Conservation (phyloP, 1,139 yeast genomes). For the Williopsis jadinii region DNA sequence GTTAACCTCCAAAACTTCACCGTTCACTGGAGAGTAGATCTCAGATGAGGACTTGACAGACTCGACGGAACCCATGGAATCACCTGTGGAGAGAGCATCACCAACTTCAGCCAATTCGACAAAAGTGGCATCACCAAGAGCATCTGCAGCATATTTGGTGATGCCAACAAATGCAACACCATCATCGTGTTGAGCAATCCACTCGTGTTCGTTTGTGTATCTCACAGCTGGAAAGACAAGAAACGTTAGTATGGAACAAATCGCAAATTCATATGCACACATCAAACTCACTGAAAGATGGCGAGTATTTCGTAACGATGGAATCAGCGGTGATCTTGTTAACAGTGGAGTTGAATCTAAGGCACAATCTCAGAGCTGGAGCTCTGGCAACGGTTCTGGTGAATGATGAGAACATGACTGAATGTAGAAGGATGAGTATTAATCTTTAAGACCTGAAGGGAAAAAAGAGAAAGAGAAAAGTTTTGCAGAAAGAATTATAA, state of each 20-base stretch:
- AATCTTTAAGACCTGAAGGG: neutral
- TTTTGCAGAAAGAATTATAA: neutral
- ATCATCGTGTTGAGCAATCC: conserved; percentile 84
- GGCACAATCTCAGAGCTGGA: conserved; percentile 12
- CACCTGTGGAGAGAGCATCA: conserved; percentile 61
- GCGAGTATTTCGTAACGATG: conserved; percentile 20
- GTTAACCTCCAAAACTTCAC: conserved; percentile 72
- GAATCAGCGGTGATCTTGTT: conserved; percentile 20
- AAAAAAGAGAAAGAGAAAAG: neutral
- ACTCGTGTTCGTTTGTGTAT: conserved; percentile 90
- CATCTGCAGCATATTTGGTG: conserved; percentile 92
- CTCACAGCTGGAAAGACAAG: conserved; percentile 24
- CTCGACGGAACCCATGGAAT: conserved; percentile 87
- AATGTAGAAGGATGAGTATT: neutral
- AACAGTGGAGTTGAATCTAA: conserved; percentile 17
- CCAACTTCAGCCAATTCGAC: conserved; percentile 86
- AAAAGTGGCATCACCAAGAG: conserved; percentile 96
- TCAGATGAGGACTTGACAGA: conserved; percentile 93
- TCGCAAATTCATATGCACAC: neutral
- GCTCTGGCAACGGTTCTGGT: conserved; percentile 10
- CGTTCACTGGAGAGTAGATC: conserved; percentile 81
- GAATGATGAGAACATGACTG: conserved; percentile 8
- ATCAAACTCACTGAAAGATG: conserved; percentile 8
- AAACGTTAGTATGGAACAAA: conserved; percentile 2
- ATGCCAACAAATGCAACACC: conserved; percentile 81